Base-by-base conservation (phyloP, 2,329 filamentous ascomycete species). In the Xylariales sp. region DNA sequence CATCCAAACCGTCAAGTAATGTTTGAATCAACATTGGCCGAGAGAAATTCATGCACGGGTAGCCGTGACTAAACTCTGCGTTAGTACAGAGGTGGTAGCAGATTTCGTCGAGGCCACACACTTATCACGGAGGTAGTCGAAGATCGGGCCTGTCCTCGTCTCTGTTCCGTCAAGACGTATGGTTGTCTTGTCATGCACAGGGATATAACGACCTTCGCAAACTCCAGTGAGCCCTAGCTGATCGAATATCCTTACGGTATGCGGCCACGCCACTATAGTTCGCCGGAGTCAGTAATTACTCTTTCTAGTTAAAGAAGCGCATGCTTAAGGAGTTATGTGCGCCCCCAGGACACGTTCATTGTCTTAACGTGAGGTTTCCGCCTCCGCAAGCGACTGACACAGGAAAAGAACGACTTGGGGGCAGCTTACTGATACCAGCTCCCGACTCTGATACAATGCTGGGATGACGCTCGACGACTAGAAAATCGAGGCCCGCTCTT, bases 31-130 rank as follows among this genome's bases (percentile, higher is more conserved):
- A 50, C n/a, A 34, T 34, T 3, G 69, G 48, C 39, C 69, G 69
- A 46, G 69, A 30, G 32, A 67, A 69, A 9, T 70, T 69, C 66
- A 69, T 69, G 12, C 55, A 61, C n/a, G 36, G 45, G 16, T 70
- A 70, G 28, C 69, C 69, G 36, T 70, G 69, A 54, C 69, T 70
- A 32, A 10, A 9, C 1, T 6, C 14, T 6, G 12, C 0, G 28
- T 68, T 46, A 70, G 50, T 16, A 56, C 3, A 32, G 28, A 16
- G 18, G 16, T 30, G 12, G 5, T 52, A 7, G 12, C 1, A 28
- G 1, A 32, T 34, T 34, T 23, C 7, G 6, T 43, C 0, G 14
- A 32, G 34, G 18, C 7, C 10, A 57, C 67, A 30, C 6, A 65
- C 65, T 65, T 65, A 2, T 62, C 61, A 12, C 6, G 12, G 14